Evolutionary conservation across 305 asterid species (phyloP).

Genomic region (Fraxinus nigra): DNA sequence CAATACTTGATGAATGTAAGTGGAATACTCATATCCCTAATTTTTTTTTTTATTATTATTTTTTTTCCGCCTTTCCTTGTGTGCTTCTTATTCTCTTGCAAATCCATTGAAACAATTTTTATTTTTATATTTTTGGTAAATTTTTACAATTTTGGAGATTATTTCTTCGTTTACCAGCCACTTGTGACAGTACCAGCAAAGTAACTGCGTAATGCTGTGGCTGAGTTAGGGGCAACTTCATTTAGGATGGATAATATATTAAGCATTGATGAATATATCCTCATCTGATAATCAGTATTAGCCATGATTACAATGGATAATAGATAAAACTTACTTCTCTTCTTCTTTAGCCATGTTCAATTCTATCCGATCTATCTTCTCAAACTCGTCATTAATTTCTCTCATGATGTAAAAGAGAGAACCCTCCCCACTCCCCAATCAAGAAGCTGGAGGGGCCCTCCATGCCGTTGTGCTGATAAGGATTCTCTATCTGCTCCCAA

Average conservation of each 20-base stretch:
- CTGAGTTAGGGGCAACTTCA: constrained; percentile 1
- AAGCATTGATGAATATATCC: background rate
- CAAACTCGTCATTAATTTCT: background rate
- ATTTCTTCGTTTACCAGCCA: background rate
- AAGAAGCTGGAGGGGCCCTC: background rate
- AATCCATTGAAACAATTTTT: background rate
- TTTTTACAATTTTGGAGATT: background rate
- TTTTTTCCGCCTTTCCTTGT: background rate
- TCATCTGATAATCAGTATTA: background rate
- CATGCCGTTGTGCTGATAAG: background rate
- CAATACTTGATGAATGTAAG: background rate
- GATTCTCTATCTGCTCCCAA: background rate
- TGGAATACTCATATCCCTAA: background rate
- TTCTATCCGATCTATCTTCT: background rate
- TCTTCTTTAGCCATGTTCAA: background rate
- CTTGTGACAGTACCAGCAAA: background rate
- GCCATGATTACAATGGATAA: background rate
- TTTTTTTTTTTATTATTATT: background rate
- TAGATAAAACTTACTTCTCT: background rate
- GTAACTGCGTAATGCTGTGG: background rate
- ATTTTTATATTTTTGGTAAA: background rate
- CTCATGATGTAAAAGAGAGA: background rate
- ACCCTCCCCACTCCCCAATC: background rate
- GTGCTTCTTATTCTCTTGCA: background rate
- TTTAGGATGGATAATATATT: background rate